Conservation (phyloP, 176 grass and related monocot species). For the Rhynchospora tenuis region DNA sequence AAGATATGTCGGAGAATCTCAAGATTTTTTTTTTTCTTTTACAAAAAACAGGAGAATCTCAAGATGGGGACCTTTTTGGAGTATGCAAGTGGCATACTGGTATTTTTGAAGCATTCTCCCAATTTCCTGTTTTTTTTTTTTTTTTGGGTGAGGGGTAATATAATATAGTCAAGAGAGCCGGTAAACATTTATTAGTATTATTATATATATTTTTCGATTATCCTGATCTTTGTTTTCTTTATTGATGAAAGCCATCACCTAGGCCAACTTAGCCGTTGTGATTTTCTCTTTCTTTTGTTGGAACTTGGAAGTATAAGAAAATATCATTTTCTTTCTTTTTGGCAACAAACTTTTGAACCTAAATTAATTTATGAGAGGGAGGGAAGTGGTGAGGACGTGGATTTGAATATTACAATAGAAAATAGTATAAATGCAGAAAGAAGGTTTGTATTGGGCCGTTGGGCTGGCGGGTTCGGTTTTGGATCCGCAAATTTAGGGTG, state of each 20-base stretch:
- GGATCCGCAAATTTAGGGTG: constrained; percentile 1
- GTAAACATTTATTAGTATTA: neutral
- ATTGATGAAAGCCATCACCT: neutral
- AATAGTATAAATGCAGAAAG: neutral
- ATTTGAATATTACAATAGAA: neutral
- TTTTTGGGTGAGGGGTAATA: neutral
- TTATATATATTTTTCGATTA: neutral
- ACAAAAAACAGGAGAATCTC: neutral
- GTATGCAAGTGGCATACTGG: neutral
- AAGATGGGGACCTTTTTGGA: neutral
- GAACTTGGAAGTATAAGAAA: neutral
- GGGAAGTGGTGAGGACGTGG: neutral
- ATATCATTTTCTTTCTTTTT: neutral
- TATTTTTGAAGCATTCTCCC: neutral
- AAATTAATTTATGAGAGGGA: neutral
- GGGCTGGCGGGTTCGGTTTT: constrained; percentile 2
- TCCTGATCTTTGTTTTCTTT: neutral
- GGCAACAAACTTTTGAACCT: neutral
- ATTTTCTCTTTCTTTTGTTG: neutral
- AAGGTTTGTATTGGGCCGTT: constrained; percentile 9
- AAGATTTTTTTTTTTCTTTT: neutral
- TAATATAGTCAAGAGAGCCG: neutral
- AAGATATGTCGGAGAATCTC: neutral
- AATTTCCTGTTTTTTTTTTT: neutral
- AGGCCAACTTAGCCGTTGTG: neutral